Evolutionary conservation across 805 yeast species (phyloP), one percentile per base, ranked within the genome.

Genomic region (Cyberlindnera misumaiensis): DNA sequence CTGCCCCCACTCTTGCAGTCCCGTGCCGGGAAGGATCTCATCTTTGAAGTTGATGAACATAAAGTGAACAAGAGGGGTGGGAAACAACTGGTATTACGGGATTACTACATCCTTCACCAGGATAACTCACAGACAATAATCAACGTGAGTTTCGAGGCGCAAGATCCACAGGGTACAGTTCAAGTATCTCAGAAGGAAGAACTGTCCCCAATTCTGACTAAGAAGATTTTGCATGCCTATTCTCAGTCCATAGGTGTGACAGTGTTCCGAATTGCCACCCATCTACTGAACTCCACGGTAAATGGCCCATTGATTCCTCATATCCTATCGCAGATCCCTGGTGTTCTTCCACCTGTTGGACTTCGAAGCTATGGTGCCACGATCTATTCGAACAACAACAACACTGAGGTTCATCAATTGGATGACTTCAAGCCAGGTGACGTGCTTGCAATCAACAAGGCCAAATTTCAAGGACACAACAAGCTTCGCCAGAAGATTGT

Each of bases 381-480:
- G 16, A 69, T 83, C 44, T 88, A 80, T 60, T 64, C 68, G 46
- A 83, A 73, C 48, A 47, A 63, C 42, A 70, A 68, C 51, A 70
- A 76, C 32, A 51, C 66, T 3, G 65, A 68, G 6, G 72, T 77
- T 6, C 61, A 69, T 12, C 77, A 73, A 47, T 51, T 62, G 24
- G 87, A 77, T 39, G 83, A 77, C 30, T 73, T 88, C 39, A 69
- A 73, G 34, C 80, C 94, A 0, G 98, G 98, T 43, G 97, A 93
- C 58, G 69, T 90, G 9, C 60, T 87, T 30, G 83, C 87, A 36
- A 73, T 87, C 45, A 74, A 80, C 51, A 77, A 77, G 40, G 96
- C 87, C 6, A 72, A 72, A 43, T 89, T 90, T 61, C 76, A 73
- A 45, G 74, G 79, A 6, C 85, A 80, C 48, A 70, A 72, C 37